Evolutionary conservation across 345 rosid genomes (phyloP), one percentile per base, ranked within the genome.

Genomic region (Excoecaria agallocha): DNA sequence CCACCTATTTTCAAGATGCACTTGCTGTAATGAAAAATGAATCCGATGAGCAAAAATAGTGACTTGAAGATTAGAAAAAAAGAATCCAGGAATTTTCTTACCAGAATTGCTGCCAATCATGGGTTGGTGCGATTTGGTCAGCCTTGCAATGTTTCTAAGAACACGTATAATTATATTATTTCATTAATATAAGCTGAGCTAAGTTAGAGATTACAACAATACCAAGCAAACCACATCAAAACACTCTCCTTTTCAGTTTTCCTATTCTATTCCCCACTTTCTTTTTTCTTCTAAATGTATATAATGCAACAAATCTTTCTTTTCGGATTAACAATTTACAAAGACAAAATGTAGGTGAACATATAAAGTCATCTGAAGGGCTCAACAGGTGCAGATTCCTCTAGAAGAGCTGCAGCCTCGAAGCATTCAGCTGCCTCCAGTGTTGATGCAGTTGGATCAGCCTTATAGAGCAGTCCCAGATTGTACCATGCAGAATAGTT

Each of bases 401-500:
- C 90, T n/a, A 90, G 76, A 59, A 82, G 50, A 38, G 87, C 84
- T 0, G 92, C 96, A 24, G 91, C 90, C 79, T 85, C 79, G 43
- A 92, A 90, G 78, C 92, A 92, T 68, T 88, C 92, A 0, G 81
- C 86, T 0, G 93, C 97, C 74, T 89, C 96, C 11, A 55, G 72
- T 24, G 84, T 50, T 0, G 89, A 79, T 48, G 69, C 61, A 59
- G 45, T 38, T 66, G 41, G 86, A 81, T 84, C 89, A 0, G 79
- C 76, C 79, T 74, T 81, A 70, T 80, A 82, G 70, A 90, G 81
- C 73, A 85, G 81, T 25, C 92, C 97, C 15, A 92, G 91, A 77
- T 84, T 87, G 78, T 87, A 86, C 97, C 97, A 92, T 50, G 96
- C 92, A 11, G 78, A 77, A n/a, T 82, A 79, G 68, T 89, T 92